phyloP scores from a whole-genome alignment of 73 alveolate genomes.

The Tetrahymena elliotti region DNA sequence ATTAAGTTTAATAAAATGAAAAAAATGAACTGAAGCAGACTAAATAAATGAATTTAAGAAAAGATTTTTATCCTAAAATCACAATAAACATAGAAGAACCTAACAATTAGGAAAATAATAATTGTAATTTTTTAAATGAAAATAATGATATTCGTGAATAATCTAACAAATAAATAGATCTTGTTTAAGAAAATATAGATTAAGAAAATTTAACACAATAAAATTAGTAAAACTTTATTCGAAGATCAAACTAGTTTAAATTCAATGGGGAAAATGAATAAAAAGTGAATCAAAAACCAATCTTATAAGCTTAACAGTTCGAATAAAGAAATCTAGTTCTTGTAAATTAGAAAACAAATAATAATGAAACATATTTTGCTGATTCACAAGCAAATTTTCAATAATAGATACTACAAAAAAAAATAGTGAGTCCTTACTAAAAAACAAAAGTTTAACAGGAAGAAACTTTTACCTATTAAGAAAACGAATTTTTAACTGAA shows the following conservation, averaged over 20 bases:
- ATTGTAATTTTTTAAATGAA: no score
- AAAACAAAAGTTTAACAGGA: not conserved
- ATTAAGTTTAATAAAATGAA: no score
- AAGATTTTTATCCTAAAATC: not conserved
- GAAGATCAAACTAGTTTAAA: not conserved
- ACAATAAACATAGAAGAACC: not conserved
- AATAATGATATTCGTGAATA: no score
- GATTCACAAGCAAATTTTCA: not conserved
- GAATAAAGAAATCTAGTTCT: not conserved
- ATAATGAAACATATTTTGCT: not conserved
- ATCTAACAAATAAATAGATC: not conserved
- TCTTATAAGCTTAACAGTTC: not conserved
- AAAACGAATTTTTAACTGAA: not conserved
- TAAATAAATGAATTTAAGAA: not conserved
- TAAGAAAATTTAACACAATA: not conserved
- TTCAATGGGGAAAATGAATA: no score
- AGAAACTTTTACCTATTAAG: no score
- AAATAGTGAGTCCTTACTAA: not conserved
- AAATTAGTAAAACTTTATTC: no score
- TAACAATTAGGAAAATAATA: not conserved
- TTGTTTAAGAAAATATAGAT: no score
- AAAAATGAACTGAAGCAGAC: not conserved
- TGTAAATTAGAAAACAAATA: not conserved
- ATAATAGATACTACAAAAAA: not conserved
- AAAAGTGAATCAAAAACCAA: not conserved